Evolutionary conservation across 768 basidiomycete genomes (phyloP), one percentile per base, ranked within the genome.

Genomic region (Tylopilus balloui): DNA sequence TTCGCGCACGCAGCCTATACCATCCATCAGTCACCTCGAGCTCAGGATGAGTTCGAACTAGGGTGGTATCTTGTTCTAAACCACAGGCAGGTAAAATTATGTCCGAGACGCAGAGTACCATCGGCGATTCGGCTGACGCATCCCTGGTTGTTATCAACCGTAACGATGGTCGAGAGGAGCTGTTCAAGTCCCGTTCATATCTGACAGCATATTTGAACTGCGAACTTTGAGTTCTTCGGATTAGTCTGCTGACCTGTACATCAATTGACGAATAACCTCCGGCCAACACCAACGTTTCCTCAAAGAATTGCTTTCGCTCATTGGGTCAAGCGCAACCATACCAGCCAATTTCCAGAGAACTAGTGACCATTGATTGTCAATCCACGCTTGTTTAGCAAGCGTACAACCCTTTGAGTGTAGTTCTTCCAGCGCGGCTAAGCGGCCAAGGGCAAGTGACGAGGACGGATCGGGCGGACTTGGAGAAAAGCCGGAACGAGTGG

Each of bases 21-120:
- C 96, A 99, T 13, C 96, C 96, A 62, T 99, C 96, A 1, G 92
- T 93, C n/a, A 98, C 71, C 67, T 97, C 96, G 6, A 99, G 68
- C 54, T 83, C 79, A 0, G 84, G 78, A 56, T 74, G 67, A 3
- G 71, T 61, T 20, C 70, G 70, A 23, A 67, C 58, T 5, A 70
- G 57, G 17, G 66, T 43, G 4, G 71, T 71, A 25, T 76, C 69
- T 1, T 75, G 71, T 21, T 69, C 65, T 3, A 68, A 50, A 3
- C 65, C 66, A 17, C 56, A 55, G 27, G 74, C 62, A 7, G 74
- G 69, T 80, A 81, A 85, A 6, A 68, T 68, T 31, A 98, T 81
- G 24, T 77, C 76, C 2, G 90, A 87, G 2, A 99, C 77, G 61
- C 88, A 89, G 4, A 99, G 76, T 2, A 93, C 77, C 81, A 96